Evolutionary conservation across 192 early-diverging fungal species (phyloP), one percentile per base, ranked within the genome.

Genomic region (Haplosporangium gracile): DNA sequence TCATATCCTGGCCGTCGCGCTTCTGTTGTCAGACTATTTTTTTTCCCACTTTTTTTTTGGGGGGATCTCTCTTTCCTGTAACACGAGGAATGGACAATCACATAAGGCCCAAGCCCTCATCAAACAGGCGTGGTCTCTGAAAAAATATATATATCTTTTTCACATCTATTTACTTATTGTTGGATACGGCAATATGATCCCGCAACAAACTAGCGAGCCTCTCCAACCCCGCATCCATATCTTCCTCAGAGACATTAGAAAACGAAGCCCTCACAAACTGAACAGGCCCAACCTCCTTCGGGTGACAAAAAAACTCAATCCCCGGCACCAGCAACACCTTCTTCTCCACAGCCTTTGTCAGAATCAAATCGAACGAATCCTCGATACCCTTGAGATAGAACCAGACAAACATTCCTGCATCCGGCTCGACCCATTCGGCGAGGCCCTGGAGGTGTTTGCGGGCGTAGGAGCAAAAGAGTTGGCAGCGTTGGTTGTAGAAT

Each of bases 361-460:
- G 83, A 22, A 95, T 89, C 74, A 94, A 76, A 36, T 94, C 87
- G 75, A 92, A 90, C 24, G 92, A 91, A 55, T 91, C 91, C 47
- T 79, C 65, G 55, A 89, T 89, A 20, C 86, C 87, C 51, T 89
- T 83, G 70, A 92, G 75, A 1, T 92, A 89, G 76, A 96, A 87
- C 98, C 98, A 99, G 63, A 97, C 87, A 88, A 99, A 99, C 96
- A 98, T 98, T 36, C 97, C 96, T n/a, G 93, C 92, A 20, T 91
- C 75, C 0, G 95, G 95, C 3, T 92, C 88, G 0, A 87, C 79
- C 84, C 92, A 95, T 29, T 93, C 91, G 11, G 93, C 93, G 63
- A 89, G 77, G 11, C 92, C 93, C 36, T 81, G 86, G 72, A 99
- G 84, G 34, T 95, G 91, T 78, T 92, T 89, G 26, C 92, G 74